A percentile compares a stretch with the other conserved stretches of the same genome.
Conservation (phyloP, 2,329 filamentous ascomycete species). For the Penicillium rolfsii region DNA sequence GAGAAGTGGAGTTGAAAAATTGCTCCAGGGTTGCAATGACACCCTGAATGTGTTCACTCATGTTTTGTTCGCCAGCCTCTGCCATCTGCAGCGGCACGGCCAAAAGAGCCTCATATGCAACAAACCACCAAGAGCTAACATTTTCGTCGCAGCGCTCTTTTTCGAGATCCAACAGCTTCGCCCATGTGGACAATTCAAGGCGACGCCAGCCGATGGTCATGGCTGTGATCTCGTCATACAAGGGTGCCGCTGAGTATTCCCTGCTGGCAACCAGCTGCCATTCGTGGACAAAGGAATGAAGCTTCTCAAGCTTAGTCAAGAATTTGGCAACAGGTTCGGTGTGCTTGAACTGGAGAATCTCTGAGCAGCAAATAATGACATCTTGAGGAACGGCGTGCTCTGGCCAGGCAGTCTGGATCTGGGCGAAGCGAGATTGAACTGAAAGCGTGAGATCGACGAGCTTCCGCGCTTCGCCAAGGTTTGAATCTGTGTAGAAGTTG, state of each 20-base stretch:
- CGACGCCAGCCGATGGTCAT: conserved; percentile 87
- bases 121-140: conserved; percentile 92
- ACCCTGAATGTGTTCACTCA: conserved; percentile 66
- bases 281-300: conserved; percentile 83
- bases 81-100: conserved; percentile 71
- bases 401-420: conserved; percentile 66
- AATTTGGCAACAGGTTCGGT: conserved; percentile 84
- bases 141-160: conserved; percentile 73
- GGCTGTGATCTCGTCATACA: conserved; percentile 78
- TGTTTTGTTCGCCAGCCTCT: conserved; percentile 60
- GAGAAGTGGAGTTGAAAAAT: conserved; percentile 77
- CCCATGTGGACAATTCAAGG: conserved; percentile 90
- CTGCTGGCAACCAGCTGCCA: conserved; percentile 94
- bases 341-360: conserved; percentile 74
- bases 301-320: conserved; percentile 81
- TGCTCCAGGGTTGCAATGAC: conserved; percentile 75
- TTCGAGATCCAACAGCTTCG: conserved; percentile 83
- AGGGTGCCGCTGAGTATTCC: conserved; percentile 67
- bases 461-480: conserved; percentile 73
- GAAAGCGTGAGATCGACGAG: conserved; percentile 71
- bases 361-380: conserved; percentile 73
- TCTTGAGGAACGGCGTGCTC: conserved; percentile 80
- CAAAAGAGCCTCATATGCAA: conserved; percentile 89
- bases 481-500: conserved; percentile 88
- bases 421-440: conserved; percentile 71